phyloP scores from a whole-genome alignment of 306 rosid genomes.

The Geum urbanum region DNA sequence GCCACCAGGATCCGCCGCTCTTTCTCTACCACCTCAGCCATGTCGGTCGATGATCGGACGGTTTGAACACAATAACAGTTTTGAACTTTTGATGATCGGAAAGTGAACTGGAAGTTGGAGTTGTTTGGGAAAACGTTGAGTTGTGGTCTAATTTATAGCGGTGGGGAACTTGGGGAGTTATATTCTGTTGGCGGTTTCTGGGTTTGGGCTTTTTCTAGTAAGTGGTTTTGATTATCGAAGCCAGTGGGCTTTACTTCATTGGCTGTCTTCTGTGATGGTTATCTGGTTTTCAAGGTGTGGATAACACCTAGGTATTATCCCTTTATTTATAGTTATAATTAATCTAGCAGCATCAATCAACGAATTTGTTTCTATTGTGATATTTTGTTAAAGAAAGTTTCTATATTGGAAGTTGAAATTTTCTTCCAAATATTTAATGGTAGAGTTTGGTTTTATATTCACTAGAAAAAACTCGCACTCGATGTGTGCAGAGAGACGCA shows the following conservation, averaged over 20 bases:
- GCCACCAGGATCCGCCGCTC: slow-evolving; percentile 75
- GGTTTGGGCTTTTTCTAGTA: slow-evolving; percentile 23
- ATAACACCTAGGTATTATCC: too few relatives aligned
- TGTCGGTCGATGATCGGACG: slow-evolving; percentile 15
- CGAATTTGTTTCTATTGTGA: background rate
- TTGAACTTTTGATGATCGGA: background rate
- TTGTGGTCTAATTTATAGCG: background rate
- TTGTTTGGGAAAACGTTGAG: background rate
- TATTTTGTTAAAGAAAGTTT: background rate
- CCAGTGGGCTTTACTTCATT: slow-evolving; percentile 2
- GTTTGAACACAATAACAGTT: background rate
- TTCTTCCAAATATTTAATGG: too few relatives aligned
- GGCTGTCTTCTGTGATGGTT: background rate
- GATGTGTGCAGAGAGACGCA: too few relatives aligned
- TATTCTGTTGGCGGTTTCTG: slow-evolving; percentile 42
- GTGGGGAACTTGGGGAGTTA: background rate
- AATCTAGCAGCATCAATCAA: background rate
- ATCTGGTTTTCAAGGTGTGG: slow-evolving; percentile 2
- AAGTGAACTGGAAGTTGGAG: background rate
- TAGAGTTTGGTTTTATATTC: too few relatives aligned
- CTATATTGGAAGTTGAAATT: too few relatives aligned
- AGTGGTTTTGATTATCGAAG: slow-evolving; percentile 12
- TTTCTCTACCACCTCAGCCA: slow-evolving; percentile 42
- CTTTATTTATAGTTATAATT: background rate
- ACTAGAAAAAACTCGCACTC: too few relatives aligned